These are phyloP conservation scores for Lophiotrema nucula DNA, from an alignment of 495 filamentous ascomycete species.

Conservation along the genomic window DNA sequence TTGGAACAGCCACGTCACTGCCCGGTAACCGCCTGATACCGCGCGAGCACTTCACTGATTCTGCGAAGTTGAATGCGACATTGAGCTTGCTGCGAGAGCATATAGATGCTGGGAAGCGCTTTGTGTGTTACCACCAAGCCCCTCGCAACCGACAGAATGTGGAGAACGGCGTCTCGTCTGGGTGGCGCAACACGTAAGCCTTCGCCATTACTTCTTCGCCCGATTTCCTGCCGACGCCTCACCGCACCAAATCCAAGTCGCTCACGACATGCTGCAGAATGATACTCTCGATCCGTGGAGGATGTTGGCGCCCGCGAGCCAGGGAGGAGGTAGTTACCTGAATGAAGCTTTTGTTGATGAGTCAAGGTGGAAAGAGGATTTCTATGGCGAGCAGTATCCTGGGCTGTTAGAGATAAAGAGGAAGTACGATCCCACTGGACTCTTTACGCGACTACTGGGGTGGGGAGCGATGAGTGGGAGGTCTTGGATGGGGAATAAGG, in stretches of 20 bases:
- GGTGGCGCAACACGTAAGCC: slow-evolving; percentile 17
- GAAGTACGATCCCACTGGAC: slow-evolving; percentile 6
- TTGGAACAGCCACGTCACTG: slow-evolving; percentile 8
- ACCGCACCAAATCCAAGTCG: background rate
- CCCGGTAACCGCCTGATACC: slow-evolving; percentile 18
- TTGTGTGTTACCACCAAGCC: slow-evolving; percentile 14
- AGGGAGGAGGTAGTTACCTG: slow-evolving; percentile 38
- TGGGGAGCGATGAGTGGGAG: slow-evolving; percentile 9
- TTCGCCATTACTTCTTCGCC: slow-evolving; percentile 10
- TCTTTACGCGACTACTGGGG: slow-evolving; percentile 11
- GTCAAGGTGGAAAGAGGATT: slow-evolving; percentile 10
- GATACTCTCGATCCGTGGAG: slow-evolving; percentile 14
- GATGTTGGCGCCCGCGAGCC: slow-evolving; percentile 3
- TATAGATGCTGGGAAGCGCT: background rate
- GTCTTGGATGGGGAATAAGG: slow-evolving; percentile 50
- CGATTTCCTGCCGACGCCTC: background rate
- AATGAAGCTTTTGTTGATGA: slow-evolving; percentile 16
- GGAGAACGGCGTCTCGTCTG: slow-evolving; percentile 24
- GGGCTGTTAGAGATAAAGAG: slow-evolving; percentile 5
- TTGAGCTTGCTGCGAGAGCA: background rate
- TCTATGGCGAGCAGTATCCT: slow-evolving; percentile 11
- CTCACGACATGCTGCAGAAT: background rate
- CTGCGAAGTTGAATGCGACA: slow-evolving; percentile 5
- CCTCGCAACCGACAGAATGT: slow-evolving; percentile 10
- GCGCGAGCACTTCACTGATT: background rate